Base-by-base conservation (phyloP, 2,329 filamentous ascomycete species). In the Trichoderma koningii region DNA sequence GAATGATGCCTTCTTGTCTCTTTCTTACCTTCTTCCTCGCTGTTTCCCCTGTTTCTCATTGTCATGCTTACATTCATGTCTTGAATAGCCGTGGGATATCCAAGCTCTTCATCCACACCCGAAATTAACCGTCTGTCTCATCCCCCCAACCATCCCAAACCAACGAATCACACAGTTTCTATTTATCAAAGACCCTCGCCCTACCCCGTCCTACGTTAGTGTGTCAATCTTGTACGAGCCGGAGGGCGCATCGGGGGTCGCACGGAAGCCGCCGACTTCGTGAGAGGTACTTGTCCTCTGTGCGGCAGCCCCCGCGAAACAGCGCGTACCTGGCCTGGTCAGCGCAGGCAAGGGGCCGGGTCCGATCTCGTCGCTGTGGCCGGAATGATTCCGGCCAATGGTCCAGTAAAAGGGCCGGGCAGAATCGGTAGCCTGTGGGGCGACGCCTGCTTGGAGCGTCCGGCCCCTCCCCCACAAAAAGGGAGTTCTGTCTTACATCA, bases 371-470 rank as follows among this genome's bases (percentile, higher is more conserved):
- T 68, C 64, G 60, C 48, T 50, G 66, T 72, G 74, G 74, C 74
- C 74, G 74, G 74, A 76, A 76, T 56, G 2, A 59, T 76, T 76
- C 73, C 74, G 73, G 74, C 73, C 73, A 73, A 64, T 53, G 64
- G 52, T 66, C 69, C 71, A 70, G 64, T 64, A 66, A 59, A 56
- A 52, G 63, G 68, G 67, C 68, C 69, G 69, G 69, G 57, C 69
- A 69, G 65, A 64, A 50, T 71, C 69, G 69, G 69, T 64, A 67
- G 59, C 51, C 52, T 51, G 68, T 69, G 68, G 68, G 66, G 41
- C 55, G 15, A 19, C 26, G 26, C 23, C 38, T 57, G 34, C 30
- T 45, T 45, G 21, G 48, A 38, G 34, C 34, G 52, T 30, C 56
- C 66, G 63, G 66, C 62, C 62, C 65, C 65, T 61, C 63, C 65